Base-by-base conservation (phyloP, 2,329 filamentous ascomycete genomes). In the Chaetothyriales sp. region DNA sequence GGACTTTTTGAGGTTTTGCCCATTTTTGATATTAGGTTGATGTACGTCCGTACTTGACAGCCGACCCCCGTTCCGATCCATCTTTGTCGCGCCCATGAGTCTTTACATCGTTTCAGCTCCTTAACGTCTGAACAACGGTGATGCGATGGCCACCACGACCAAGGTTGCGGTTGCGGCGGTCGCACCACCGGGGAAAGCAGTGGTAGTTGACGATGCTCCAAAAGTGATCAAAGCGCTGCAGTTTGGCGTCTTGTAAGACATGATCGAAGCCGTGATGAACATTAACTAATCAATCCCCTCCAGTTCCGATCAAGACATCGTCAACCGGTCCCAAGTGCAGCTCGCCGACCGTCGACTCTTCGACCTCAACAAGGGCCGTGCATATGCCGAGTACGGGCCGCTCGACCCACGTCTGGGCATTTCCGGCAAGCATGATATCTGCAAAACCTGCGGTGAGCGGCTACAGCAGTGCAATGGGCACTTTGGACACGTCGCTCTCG, bases 281-380 rank as follows among this genome's bases (percentile, higher is more conserved):
- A 32, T 44, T 50, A 20, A 42, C 44, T 36, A 45, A 47, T 2
- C 18, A 9, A 47, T 47, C 5, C 19, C 43, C 20, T 28, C 22
- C 50, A 88, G 84, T 63, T 94, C 89, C 22, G 88, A 86, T 61
- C 85, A 94, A 65, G 87, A 96, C 63, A 94, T 96, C 59, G 85
- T 94, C 60, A 93, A 90, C 64, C 92, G 98, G 69, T 88, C 85
- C 56, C 88, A 95, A 51, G 78, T 96, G 58, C 88, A 95, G 68
- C 84, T 98, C 52, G 93, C 86, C n/a, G 86, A 95, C 66, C 81
- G 88, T 61, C 82, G 89, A 66, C 81, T 96, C 55, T 98, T 95
- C 73, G 88, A 98, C 66, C 79, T 95, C 60, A 81, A 85, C 59
- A 82, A 83, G 62, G 82, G 82, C 62, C 81, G 88, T 63, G 78